A percentile compares a stretch with the other conserved stretches of the same genome.
These are phyloP conservation scores for Gracilaria vermiculophylla DNA, from an alignment of 23 red algal genomes.

Conservation along the genomic window DNA sequence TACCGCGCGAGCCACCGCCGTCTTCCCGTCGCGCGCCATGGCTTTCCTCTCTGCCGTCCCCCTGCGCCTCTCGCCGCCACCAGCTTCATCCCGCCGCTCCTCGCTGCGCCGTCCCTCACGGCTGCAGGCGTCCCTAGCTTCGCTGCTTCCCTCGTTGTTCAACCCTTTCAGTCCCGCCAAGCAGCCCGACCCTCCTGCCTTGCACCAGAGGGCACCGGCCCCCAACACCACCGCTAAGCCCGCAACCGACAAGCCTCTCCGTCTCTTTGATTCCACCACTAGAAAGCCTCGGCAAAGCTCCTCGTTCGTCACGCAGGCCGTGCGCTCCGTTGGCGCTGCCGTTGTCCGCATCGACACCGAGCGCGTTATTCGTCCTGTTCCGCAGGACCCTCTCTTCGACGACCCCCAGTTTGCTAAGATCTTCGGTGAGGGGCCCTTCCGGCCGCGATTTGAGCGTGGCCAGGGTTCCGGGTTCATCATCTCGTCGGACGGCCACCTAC, in stretches of 20 bases:
- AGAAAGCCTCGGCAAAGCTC: constrained; percentile 27
- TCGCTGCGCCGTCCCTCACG: background rate
- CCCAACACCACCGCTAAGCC: background rate
- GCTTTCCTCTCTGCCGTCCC: background rate
- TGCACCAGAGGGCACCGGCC: background rate
- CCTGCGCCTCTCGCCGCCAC: background rate
- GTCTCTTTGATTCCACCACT: constrained; percentile 30
- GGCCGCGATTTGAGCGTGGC: constrained; percentile 75
- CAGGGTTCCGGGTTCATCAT: constrained; percentile 98
- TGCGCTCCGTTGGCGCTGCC: constrained; percentile 83
- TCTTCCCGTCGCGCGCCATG: background rate
- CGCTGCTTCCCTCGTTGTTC: constrained; percentile 8
- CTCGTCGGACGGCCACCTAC: constrained; percentile 84
- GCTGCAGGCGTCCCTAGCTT: background rate
- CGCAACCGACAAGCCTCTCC: background rate
- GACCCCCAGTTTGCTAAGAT: constrained; percentile 88
- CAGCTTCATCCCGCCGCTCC: background rate
- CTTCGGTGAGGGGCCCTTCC: constrained; percentile 77
- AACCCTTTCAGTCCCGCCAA: constrained; percentile 45
- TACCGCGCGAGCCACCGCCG: background rate
- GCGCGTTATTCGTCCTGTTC: constrained; percentile 53
- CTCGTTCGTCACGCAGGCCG: constrained; percentile 94
- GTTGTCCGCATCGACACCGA: constrained; percentile 99
- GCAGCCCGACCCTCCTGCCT: constrained; percentile 15
- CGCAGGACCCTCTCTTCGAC: constrained; percentile 77